Conservation (phyloP, 2,329 filamentous ascomycete species). For the Didymella segeticola region DNA sequence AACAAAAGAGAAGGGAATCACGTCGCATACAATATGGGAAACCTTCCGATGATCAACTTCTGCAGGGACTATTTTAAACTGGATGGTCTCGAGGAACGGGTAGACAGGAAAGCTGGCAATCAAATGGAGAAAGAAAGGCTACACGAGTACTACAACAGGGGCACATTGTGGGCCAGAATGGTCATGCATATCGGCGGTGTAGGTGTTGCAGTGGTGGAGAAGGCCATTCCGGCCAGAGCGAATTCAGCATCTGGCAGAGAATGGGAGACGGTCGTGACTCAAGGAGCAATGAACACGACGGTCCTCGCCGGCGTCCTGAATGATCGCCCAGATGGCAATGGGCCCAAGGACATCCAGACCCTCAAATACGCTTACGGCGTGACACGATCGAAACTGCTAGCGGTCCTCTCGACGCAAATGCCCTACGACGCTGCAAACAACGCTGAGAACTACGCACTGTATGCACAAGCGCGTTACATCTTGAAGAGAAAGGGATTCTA, state of each 20-base stretch:
- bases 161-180: constrained; percentile 44
- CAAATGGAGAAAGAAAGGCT: constrained; percentile 32
- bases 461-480: constrained; percentile 42
- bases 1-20: constrained; percentile 40
- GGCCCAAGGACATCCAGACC: constrained; percentile 27
- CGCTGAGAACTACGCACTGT: constrained; percentile 45
- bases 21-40: constrained; percentile 44
- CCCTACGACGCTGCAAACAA: constrained; percentile 44
- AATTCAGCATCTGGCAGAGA: constrained; percentile 26
- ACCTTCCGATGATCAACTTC: constrained; percentile 46
- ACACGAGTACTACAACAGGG: constrained; percentile 44
- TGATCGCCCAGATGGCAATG: constrained; percentile 28
- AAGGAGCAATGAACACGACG: constrained; percentile 43
- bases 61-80: constrained; percentile 40
- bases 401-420: constrained; percentile 39
- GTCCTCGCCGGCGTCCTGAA: constrained; percentile 42
- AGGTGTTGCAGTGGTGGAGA: constrained; percentile 36
- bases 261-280: constrained; percentile 26
- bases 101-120: constrained; percentile 33
- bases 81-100: constrained; percentile 30
- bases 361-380: constrained; percentile 45
- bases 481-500: constrained; percentile 38
- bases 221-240: constrained; percentile 19
- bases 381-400: constrained; percentile 41
- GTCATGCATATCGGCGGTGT: constrained; percentile 44